These are phyloP conservation scores for Spiromastix sp. DNA, from an alignment of 2,329 filamentous ascomycete genomes.

Conservation along the genomic window DNA sequence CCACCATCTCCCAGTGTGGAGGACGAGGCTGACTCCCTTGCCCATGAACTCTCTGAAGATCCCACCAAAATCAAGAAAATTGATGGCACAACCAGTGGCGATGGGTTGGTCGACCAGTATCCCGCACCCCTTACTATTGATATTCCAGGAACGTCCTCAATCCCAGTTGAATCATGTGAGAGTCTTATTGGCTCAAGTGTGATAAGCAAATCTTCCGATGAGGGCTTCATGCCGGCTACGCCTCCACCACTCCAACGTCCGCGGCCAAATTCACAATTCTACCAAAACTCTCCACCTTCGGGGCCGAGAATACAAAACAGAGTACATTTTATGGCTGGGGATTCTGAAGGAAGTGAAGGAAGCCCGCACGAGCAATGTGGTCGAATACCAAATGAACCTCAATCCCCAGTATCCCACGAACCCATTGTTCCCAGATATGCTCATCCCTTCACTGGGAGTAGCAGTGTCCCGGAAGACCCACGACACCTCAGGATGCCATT, in stretches of 20 bases:
- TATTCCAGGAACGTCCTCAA: slow-evolving; percentile 10
- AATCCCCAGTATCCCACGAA: too few relatives aligned
- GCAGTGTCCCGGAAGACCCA: not conserved
- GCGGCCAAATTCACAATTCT: too few relatives aligned
- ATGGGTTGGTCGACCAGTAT: slow-evolving; percentile 35
- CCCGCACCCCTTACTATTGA: slow-evolving; percentile 31
- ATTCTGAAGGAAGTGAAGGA: too few relatives aligned
- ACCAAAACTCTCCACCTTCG: too few relatives aligned
- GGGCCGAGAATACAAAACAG: too few relatives aligned
- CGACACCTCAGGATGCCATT: slow-evolving; percentile 4
- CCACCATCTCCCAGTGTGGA: slow-evolving; percentile 36
- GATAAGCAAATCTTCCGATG: slow-evolving; percentile 18
- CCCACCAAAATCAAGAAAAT: slow-evolving; percentile 11
- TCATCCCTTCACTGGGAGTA: slow-evolving; percentile 3
- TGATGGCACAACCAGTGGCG: slow-evolving; percentile 14
- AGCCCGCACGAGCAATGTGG: too few relatives aligned
- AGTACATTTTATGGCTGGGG: too few relatives aligned
- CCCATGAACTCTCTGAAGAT: slow-evolving; percentile 28
- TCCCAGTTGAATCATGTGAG: slow-evolving; percentile 8
- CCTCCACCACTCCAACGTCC: too few relatives aligned
- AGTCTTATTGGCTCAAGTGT: slow-evolving; percentile 8
- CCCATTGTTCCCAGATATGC: not conserved
- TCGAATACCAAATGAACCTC: too few relatives aligned
- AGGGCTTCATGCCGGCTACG: slow-evolving; percentile 18
- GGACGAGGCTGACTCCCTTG: slow-evolving; percentile 32